Evolutionary conservation across 208 protist genomes (phyloP).

Genomic region (Endotrypanum monterogeii): DNA sequence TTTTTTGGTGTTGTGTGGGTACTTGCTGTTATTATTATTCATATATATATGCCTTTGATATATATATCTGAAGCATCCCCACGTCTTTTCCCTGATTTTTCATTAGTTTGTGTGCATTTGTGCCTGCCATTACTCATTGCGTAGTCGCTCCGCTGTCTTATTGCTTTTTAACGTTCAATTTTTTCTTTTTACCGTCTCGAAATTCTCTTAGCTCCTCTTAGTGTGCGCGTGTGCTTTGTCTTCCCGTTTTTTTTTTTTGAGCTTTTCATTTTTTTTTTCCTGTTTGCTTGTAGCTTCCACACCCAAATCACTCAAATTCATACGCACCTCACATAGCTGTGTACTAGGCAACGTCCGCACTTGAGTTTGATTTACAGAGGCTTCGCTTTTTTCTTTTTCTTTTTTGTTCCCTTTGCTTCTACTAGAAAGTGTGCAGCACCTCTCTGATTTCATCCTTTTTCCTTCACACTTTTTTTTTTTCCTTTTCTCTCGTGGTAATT

Average conservation of each 20-base stretch:
- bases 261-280: background rate
- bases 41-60: background rate
- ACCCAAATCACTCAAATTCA: background rate
- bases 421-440: background rate
- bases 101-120: background rate
- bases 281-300: background rate
- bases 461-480: background rate
- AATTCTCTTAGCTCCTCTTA: background rate
- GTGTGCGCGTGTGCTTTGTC: background rate
- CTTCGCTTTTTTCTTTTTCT: background rate
- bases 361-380: constrained; percentile 7
- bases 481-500: background rate
- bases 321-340: constrained; percentile 4
- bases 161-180: background rate
- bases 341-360: background rate
- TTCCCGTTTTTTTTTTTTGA: background rate
- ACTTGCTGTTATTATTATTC: background rate
- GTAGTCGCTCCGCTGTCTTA: background rate
- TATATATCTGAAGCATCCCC: background rate
- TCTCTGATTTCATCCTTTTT: background rate
- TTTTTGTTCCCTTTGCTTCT: background rate
- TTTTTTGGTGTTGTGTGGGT: background rate
- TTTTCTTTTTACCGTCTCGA: background rate
- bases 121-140: background rate
- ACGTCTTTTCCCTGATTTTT: background rate